These are phyloP conservation scores for Suhomyces maxii DNA, from an alignment of 1,139 yeast species.

Conservation along the genomic window DNA sequence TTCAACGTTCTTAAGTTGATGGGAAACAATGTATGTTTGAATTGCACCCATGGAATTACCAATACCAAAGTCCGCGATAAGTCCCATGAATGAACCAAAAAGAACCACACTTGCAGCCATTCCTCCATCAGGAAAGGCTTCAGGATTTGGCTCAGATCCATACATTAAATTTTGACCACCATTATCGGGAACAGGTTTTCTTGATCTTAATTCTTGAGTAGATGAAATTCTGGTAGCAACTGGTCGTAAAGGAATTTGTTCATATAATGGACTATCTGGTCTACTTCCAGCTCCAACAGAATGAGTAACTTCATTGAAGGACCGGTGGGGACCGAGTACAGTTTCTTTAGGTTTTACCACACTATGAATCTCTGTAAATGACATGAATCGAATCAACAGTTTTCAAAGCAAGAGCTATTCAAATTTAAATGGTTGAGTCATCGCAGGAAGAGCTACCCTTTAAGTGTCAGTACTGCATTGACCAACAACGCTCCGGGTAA, in stretches of 20 bases:
- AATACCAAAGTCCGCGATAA: conserved; percentile 62
- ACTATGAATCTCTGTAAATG: background rate
- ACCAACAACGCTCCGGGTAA: background rate
- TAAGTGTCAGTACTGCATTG: background rate
- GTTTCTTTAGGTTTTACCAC: background rate
- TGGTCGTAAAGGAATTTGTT: conserved; percentile 2
- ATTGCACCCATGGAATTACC: conserved; percentile 61
- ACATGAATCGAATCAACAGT: too few species aligned
- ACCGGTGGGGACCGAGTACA: background rate
- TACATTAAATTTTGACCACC: conserved; percentile 8
- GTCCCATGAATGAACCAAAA: conserved; percentile 60
- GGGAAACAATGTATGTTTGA: conserved; percentile 53
- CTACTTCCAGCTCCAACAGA: background rate
- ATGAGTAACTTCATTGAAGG: background rate
- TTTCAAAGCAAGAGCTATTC: background rate
- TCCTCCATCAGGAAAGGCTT: conserved; percentile 65
- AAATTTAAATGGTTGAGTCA: background rate
- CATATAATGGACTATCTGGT: background rate
- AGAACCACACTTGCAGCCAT: conserved; percentile 56
- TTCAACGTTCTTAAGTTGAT: conserved; percentile 46
- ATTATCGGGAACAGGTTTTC: background rate
- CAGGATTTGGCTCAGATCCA: conserved; percentile 18
- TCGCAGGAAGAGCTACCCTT: background rate
- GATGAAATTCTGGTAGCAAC: conserved; percentile 5
- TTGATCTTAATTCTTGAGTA: conserved; percentile 6